These are phyloP conservation scores for Lactifluus pinguis DNA, from an alignment of 768 basidiomycete species.

Conservation along the genomic window DNA sequence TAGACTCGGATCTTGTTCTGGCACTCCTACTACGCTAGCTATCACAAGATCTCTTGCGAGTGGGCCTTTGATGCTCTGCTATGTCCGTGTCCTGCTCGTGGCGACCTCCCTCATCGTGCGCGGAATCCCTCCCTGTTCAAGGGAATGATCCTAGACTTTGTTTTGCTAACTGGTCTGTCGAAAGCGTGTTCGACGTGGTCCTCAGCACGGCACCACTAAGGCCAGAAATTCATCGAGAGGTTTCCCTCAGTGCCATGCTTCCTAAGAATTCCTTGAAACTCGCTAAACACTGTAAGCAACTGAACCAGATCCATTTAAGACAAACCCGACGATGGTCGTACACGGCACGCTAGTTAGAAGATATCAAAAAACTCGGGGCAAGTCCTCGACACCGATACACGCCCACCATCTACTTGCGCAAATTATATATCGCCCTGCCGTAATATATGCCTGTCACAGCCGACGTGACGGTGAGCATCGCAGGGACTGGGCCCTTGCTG, in stretches of 20 bases:
- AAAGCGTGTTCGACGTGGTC: too few relatives aligned
- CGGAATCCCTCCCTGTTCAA: too few relatives aligned
- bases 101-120: too few relatives aligned
- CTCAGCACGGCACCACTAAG: too few relatives aligned
- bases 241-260: not conserved
- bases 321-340: not conserved
- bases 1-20: too few relatives aligned
- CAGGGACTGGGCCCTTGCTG: constrained; percentile 62
- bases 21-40: too few relatives aligned
- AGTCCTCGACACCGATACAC: not conserved
- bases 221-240: too few relatives aligned
- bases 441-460: constrained; percentile 56
- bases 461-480: constrained; percentile 48
- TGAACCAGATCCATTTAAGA: not conserved
- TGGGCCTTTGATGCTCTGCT: too few relatives aligned
- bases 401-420: constrained; percentile 4
- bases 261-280: not conserved
- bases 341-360: constrained; percentile 1
- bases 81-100: too few relatives aligned
- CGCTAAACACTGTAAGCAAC: not conserved
- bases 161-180: too few relatives aligned
- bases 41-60: too few relatives aligned
- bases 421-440: constrained; percentile 26
- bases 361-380: not conserved
- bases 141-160: too few relatives aligned